Conservation (phyloP, 441 rosid genomes). For the Jatropha podagrica region DNA sequence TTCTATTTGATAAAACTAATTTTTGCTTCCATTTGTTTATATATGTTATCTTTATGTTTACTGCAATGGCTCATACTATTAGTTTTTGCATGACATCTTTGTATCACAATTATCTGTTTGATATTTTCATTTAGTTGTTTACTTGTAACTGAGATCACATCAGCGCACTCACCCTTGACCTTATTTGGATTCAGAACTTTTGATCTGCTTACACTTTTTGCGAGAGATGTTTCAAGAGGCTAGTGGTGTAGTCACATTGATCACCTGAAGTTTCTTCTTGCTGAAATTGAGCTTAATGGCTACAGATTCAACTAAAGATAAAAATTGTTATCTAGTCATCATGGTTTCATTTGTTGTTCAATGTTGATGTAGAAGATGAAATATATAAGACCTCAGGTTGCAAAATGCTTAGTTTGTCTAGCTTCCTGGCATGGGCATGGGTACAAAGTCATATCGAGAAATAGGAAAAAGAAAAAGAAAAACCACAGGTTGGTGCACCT, state of each 20-base stretch:
- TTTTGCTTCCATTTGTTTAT: constrained; percentile 5
- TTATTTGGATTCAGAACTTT: not conserved
- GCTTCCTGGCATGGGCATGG: not conserved
- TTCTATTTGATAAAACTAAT: not conserved
- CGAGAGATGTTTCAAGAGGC: not conserved
- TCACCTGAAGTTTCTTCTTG: not conserved
- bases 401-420: not conserved
- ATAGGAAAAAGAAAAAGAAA: not conserved
- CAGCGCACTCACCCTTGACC: not conserved
- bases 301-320: not conserved
- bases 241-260: not conserved
- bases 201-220: not conserved
- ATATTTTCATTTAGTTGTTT: not conserved
- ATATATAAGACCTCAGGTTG: not conserved
- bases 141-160: not conserved
- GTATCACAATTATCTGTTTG: not conserved
- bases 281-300: not conserved
- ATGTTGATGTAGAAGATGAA: not conserved
- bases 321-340: not conserved
- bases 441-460: not conserved
- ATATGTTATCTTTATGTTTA: not conserved
- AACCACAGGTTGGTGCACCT: not conserved
- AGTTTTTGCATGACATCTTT: not conserved
- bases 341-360: not conserved
- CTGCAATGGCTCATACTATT: not conserved